These are phyloP conservation scores for Xylaria palmicola DNA, from an alignment of 495 filamentous ascomycete species.

Conservation along the genomic window DNA sequence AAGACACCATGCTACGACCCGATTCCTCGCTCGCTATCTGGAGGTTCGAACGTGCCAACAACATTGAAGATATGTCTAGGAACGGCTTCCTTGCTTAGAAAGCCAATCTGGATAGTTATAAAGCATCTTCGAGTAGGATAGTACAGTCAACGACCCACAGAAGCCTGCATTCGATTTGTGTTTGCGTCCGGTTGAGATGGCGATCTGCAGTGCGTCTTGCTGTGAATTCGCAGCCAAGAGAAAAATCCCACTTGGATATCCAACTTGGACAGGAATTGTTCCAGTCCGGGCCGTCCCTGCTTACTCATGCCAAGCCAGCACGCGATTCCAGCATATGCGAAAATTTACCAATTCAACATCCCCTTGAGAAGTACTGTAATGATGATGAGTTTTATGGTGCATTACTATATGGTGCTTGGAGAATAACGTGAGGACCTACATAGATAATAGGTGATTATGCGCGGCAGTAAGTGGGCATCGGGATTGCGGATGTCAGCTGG, in stretches of 20 bases:
- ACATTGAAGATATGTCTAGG: too few relatives aligned
- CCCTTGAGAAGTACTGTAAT: too few relatives aligned
- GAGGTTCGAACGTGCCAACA: too few relatives aligned
- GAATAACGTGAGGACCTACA: not conserved
- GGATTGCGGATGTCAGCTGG: not conserved
- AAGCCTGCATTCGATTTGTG: not conserved
- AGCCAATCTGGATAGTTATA: not conserved
- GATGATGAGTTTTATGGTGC: too few relatives aligned
- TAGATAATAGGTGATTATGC: not conserved
- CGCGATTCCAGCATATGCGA: not conserved
- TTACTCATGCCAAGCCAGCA: conserved; percentile 4
- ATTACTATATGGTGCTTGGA: not conserved
- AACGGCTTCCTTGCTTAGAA: not conserved
- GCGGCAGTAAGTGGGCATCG: not conserved
- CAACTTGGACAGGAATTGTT: not conserved
- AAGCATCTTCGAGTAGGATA: not conserved
- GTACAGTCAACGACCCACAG: not conserved
- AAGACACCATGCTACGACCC: not conserved
- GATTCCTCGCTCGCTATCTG: too few relatives aligned
- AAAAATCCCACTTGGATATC: not conserved
- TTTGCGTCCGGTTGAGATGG: not conserved
- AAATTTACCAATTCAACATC: too few relatives aligned
- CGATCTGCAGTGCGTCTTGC: not conserved
- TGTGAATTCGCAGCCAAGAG: not conserved
- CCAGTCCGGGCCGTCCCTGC: not conserved